Base-by-base conservation (phyloP, 2,329 filamentous ascomycete species). In the Metarhizium rileyi region DNA sequence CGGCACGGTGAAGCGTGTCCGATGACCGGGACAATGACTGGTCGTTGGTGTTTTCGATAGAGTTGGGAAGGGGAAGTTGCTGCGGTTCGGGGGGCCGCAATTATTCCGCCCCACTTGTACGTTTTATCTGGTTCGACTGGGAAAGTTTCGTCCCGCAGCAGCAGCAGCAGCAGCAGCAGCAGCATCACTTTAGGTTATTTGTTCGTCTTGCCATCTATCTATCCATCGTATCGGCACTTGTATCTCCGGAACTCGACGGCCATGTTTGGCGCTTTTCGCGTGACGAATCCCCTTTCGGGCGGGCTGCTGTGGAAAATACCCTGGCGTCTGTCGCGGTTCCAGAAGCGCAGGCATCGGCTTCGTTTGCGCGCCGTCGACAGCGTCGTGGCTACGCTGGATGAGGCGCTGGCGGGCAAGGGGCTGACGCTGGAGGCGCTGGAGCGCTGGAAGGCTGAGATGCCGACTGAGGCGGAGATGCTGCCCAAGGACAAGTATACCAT, bases 401-500 rank as follows among this genome's bases (percentile, higher is more conserved):
- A 74, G 42, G 90, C 91, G 18, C 78, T 97, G 48, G 76, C 80
- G 47, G 86, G 84, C 67, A 76, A 86, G 65, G 83, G 86, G 51
- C 75, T 83, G 62, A 79, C 83, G 52, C 78, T 83, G 44, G 89
- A 89, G 70, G 77, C 87, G 48, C 75, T 98, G 52, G 86, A 95
- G 67, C 74, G 84, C 63, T 98, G 93, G 93, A 95, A 93, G 75
- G 77, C 78, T 35, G 89, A 95, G 70, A 98, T 98, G 93, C 93
- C 93, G 22, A 86, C 82, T 25, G 93, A 98, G 76, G 78, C 82
- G 62, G 90, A 97, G 76, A 98, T 98, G 93, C 66, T 95, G 66
- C 86, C 93, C 44, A 86, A 81, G 70, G 93, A 98, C 73, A 98
- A 98, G 73, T 98, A 98, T 73, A 95, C 89, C 26, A 86, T 98